Base-by-base conservation (phyloP, 2,329 filamentous ascomycete species). In the Exophiala mesophila region DNA sequence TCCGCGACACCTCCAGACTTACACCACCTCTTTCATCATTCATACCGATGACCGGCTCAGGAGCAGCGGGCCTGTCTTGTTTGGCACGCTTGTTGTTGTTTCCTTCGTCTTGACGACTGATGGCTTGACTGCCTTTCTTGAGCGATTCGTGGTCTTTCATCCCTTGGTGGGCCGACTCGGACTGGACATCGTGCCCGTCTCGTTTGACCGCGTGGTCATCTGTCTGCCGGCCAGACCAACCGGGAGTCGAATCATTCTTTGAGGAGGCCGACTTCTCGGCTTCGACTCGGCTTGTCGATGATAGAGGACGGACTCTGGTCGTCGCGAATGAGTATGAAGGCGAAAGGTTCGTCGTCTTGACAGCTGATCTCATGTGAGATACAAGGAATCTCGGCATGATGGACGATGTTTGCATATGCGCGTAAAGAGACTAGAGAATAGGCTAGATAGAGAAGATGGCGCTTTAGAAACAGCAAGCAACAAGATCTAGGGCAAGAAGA, bases 41-140 rank as follows among this genome's bases (percentile, higher is more conserved):
- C 68, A 74, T 73, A n/a, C 73, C 72, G 55, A 73, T 67, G 9
- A 75, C 60, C 9, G 69, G 71, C 50, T 64, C 65, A 2, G 72
- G 72, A n/a, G 70, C 70, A 46, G 72, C 63, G 1, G 71, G 72
- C 59, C 69, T 61, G 38, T 73, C 70, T 49, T 67, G 47, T 56
- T 73, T 70, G 3, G 67, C 64, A 55, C 66, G 65, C 53, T 63
- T 55, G 31, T 61, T 61, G 31, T 59, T 57, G 15, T 61, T 55
- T 6, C 50, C 51, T 16, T 63, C 60, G 38, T 67, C 65, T 50
- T 71, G 63, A 8, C 62, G 64, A 20, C 60, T 66, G 33, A 65
- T 57, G 17, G 63, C 67, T 41, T 62, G 61, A 12, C 62, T 62
- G n/a, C 62, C 57, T 36, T 67, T 61, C 24, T 58, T 57, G 26